Evolutionary conservation across 192 early-diverging fungal species (phyloP), one percentile per base, ranked within the genome.

Genomic region (Coemansia sp.): DNA sequence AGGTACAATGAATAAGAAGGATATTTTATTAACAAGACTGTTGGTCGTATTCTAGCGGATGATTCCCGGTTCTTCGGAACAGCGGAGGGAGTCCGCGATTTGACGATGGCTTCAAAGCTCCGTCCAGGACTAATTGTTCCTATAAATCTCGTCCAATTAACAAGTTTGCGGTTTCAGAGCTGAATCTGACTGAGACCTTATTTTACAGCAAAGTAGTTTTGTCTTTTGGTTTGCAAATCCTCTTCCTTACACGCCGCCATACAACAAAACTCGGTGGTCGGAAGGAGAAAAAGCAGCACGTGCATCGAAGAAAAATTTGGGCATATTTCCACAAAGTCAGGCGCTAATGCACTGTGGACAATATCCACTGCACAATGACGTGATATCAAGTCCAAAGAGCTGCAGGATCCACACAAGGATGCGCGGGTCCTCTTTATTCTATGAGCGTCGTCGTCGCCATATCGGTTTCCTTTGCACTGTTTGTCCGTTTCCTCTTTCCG

Each of bases 251-350:
- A 41, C 4, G 38, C 3, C 15, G 14, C 38, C 38, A 17, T 17
- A 1, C 38, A 1, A 17, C 10, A 41, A 17, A 5, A 17, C 38
- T 41, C 38, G 38, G 38, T 41, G 15, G 38, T 41, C 17, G 15
- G 15, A 3, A 41, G 17, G 38, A 41, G 15, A 41, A 41, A 17
- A 41, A 41, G 38, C 13, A 41, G 38, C 38, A 41, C 14, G 38
- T 41, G 38, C 38, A 17, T 41, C 38, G 17, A 0, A 13, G 14
- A 41, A 17, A 41, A 41, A 41, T 0, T 41, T 5, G 34, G 38
- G 38, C 38, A 41, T 41, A 41, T 41, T 41, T 41, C 14, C 38
- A 41, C 38, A 41, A 41, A 41, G 38, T 41, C 38, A 41, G 38
- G 38, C 38, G 38, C 38, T 13, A 41, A 41, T 41, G 38, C 38